A percentile compares a stretch with the other conserved stretches of the same genome.
phyloP scores from a whole-genome alignment of 805 yeast genomes.

The Yamadazyma paraphyllophila region DNA sequence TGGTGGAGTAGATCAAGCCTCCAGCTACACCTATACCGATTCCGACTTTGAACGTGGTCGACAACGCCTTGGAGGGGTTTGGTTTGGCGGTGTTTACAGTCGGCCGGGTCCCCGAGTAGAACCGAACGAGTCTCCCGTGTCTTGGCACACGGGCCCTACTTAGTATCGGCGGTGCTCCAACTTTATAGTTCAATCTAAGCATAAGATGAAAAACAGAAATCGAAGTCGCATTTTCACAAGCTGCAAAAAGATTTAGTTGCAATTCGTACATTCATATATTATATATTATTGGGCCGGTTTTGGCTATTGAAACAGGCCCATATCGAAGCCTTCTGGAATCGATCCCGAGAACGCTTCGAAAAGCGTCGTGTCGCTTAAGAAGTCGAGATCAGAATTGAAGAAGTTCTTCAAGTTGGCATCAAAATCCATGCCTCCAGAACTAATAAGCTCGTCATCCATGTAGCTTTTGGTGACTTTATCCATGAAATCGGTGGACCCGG shows the following conservation, averaged over 20 bases:
- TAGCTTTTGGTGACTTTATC: conserved; percentile 3
- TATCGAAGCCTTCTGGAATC: not conserved
- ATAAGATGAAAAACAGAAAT: too few species aligned
- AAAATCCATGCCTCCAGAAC: conserved; percentile 3
- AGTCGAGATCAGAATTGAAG: conserved; percentile 13
- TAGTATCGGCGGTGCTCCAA: too few species aligned
- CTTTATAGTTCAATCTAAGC: too few species aligned
- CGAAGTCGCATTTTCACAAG: not conserved
- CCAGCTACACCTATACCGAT: conserved; percentile 29
- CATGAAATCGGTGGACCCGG: not conserved
- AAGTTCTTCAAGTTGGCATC: conserved; percentile 10
- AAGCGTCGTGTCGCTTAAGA: conserved; percentile 10
- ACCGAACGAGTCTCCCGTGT: too few species aligned
- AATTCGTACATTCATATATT: conserved; percentile 3
- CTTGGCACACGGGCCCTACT: too few species aligned
- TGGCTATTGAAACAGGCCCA: not conserved
- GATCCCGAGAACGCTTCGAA: conserved; percentile 5
- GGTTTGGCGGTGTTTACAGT: too few species aligned
- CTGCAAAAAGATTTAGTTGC: not conserved
- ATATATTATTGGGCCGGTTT: not conserved
- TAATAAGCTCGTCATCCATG: conserved; percentile 3
- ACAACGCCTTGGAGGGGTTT: not conserved
- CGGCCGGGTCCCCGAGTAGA: too few species aligned
- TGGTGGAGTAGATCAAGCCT: conserved; percentile 31
- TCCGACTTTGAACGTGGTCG: conserved; percentile 18